phyloP scores from a whole-genome alignment of 805 yeast species.

The Tetrapisispora iriomotensis region DNA sequence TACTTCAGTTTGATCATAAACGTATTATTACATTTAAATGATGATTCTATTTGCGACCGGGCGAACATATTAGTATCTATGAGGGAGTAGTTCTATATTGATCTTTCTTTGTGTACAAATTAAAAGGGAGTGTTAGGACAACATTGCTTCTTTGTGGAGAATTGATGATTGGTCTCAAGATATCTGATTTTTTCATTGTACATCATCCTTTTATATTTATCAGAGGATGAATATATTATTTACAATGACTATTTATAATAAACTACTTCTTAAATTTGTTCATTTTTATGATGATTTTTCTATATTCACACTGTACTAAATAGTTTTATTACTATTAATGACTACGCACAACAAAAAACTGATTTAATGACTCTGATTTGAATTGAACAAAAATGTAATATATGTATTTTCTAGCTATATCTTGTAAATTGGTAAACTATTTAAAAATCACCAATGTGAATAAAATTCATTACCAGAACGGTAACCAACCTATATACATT shows the following conservation, averaged over 20 bases:
- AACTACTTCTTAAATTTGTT: not conserved
- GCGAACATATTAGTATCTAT: constrained; percentile 37
- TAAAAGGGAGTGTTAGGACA: constrained; percentile 21
- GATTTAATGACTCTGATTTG: constrained; percentile 34
- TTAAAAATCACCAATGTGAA: too few relatives aligned
- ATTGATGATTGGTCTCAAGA: constrained; percentile 35
- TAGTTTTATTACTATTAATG: constrained; percentile 26
- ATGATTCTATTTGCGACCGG: constrained; percentile 36
- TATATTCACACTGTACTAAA: constrained; percentile 34
- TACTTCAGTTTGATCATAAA: not conserved
- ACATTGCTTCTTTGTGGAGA: constrained; percentile 19
- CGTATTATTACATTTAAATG: constrained; percentile 12
- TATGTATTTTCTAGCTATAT: not conserved
- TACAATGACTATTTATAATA: not conserved
- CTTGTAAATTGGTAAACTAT: too few relatives aligned
- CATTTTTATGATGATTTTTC: constrained; percentile 12
- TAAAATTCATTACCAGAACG: constrained; percentile 41
- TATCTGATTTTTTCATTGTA: constrained; percentile 23
- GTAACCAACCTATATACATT: constrained; percentile 94
- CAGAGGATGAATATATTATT: constrained; percentile 4
- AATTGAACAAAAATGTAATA: not conserved
- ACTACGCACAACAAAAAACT: constrained; percentile 29
- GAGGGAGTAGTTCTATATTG: constrained; percentile 17
- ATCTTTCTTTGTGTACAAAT: constrained; percentile 30
- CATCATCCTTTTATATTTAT: not conserved